Evolutionary conservation across 2,329 filamentous ascomycete species (phyloP).

Genomic region (Microdochium paspali): DNA sequence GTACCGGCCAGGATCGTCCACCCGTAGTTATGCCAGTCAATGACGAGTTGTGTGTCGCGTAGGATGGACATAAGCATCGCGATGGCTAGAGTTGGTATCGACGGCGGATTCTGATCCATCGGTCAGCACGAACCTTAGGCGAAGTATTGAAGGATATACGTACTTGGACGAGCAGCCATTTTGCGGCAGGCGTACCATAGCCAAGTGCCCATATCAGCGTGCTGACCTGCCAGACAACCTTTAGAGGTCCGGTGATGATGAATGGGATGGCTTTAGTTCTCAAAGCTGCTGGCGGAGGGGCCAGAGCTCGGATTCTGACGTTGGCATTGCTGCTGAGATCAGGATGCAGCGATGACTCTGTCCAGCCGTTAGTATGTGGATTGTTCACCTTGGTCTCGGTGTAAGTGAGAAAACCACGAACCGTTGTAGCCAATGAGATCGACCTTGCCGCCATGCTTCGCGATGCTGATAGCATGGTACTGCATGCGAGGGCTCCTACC

Average conservation of each 20-base stretch:
- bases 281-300: conserved; percentile 56
- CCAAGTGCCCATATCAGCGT: conserved; percentile 62
- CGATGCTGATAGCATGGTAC: conserved; percentile 91
- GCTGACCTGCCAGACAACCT: conserved; percentile 75
- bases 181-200: conserved; percentile 63
- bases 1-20: conserved; percentile 77
- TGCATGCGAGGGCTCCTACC: conserved; percentile 96
- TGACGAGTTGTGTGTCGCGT: conserved; percentile 71
- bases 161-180: conserved; percentile 80
- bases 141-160: conserved; percentile 5
- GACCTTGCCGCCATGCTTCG: conserved; percentile 69
- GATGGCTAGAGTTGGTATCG: conserved; percentile 80
- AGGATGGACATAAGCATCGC: conserved; percentile 64
- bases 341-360: conserved; percentile 73
- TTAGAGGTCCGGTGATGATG: conserved; percentile 67
- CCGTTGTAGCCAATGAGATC: conserved; percentile 84
- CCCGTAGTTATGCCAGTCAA: conserved; percentile 99
- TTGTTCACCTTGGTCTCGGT: too few species aligned
- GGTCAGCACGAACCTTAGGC: conserved; percentile 9
- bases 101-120: conserved; percentile 69
- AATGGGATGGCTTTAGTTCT: conserved; percentile 66
- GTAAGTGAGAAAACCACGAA: too few species aligned
- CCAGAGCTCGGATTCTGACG: conserved; percentile 64
- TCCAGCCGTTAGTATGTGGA: too few species aligned
- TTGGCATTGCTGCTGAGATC: conserved; percentile 60